Conservation (phyloP, 768 basidiomycete genomes). For the Dentipellis sp. region DNA sequence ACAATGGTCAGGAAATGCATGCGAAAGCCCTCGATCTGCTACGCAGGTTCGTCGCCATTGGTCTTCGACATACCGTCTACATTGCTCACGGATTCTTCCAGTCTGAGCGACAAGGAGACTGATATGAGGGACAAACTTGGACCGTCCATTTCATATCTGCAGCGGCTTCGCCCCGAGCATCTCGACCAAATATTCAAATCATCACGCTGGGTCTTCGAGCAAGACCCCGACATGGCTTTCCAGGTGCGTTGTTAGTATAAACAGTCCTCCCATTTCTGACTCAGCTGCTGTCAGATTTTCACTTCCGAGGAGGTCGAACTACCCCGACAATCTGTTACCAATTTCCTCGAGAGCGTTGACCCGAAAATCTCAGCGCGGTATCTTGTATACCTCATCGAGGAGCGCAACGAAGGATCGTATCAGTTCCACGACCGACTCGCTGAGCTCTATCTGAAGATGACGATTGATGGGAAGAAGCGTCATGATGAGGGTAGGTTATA, state of each 20-base stretch:
- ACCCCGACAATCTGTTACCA: conserved; percentile 65
- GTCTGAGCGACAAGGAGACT: conserved; percentile 69
- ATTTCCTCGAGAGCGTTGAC: conserved; percentile 69
- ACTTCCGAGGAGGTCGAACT: conserved; percentile 92
- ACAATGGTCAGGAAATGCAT: conserved; percentile 95
- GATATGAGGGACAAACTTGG: conserved; percentile 71
- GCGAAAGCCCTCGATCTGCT: conserved; percentile 75
- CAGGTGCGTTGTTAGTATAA: conserved; percentile 35
- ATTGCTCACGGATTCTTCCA: conserved; percentile 20
- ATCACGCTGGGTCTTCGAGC: conserved; percentile 79
- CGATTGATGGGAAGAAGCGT: conserved; percentile 45
- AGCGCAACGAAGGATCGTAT: conserved; percentile 55
- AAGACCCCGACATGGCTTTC: conserved; percentile 64
- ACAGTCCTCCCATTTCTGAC: background rate
- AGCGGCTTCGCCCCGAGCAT: conserved; percentile 80
- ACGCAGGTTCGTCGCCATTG: conserved; percentile 53
- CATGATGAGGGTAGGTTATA: conserved; percentile 44
- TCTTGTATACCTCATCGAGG: conserved; percentile 76
- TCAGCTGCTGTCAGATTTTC: conserved; percentile 57
- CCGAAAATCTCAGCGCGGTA: conserved; percentile 65
- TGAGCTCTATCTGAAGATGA: conserved; percentile 75
- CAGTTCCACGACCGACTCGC: conserved; percentile 84
- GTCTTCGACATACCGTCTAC: background rate
- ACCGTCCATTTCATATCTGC: conserved; percentile 84
- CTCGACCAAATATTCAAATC: conserved; percentile 74